Conservation (phyloP, 257 asterid genomes). For the Verbascum thapsus region DNA sequence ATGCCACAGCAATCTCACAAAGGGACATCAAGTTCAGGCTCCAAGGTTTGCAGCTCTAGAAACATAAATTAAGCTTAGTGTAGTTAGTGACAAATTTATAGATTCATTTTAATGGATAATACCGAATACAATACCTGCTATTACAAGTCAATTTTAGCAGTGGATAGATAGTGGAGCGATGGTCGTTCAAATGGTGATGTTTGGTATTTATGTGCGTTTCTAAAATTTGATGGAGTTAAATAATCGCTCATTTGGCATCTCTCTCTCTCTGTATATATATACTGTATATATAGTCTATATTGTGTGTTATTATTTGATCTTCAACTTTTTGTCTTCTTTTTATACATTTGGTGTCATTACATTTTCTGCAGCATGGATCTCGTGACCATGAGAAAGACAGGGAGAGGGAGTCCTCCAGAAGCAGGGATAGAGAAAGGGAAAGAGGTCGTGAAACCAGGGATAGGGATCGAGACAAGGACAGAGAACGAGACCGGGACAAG, state of each 20-base stretch:
- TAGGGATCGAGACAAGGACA: constrained; percentile 40
- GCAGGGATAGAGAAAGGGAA: constrained; percentile 39
- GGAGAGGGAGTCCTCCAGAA: constrained; percentile 37
- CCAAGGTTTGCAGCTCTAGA: constrained; percentile 41
- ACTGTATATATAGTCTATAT: constrained; percentile 3
- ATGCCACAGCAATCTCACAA: constrained; percentile 37
- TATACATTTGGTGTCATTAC: no score
- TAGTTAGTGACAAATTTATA: constrained; percentile 8
- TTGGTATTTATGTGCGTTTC: no score
- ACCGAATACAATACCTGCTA: no score
- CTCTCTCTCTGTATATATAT: no score
- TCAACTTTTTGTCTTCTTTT: no score
- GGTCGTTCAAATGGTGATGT: no score
- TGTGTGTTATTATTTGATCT: constrained; percentile 13
- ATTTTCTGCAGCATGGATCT: constrained; percentile 47
- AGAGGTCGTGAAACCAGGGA: constrained; percentile 42
- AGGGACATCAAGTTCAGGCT: constrained; percentile 35
- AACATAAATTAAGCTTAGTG: constrained; percentile 4
- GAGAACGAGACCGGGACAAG: constrained; percentile 38
- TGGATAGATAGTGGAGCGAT: no score
- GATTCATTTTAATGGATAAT: constrained; percentile 2
- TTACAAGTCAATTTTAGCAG: no score
- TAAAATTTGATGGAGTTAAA: no score
- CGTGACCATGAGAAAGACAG: constrained; percentile 51
- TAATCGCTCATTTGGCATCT: no score